Evolutionary conservation across 208 protist species (phyloP).

Genomic region (Hexamita inflata): DNA sequence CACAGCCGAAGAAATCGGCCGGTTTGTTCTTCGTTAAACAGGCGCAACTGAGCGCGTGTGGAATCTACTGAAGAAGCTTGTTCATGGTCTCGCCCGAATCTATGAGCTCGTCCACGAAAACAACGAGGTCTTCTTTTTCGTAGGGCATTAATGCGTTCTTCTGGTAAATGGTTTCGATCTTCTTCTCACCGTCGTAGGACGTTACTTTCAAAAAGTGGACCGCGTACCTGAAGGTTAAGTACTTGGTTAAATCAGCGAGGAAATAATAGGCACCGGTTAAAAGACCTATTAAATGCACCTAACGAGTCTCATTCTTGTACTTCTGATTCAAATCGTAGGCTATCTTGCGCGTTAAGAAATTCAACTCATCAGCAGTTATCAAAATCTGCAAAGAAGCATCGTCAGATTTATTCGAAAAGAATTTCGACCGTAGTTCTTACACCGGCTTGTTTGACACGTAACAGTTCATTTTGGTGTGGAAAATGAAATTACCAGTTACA

Average conservation of each 20-base stretch:
- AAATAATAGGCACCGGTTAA: neutral
- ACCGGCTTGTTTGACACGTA: neutral
- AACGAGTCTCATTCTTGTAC: neutral
- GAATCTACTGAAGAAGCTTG: neutral
- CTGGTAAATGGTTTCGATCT: neutral
- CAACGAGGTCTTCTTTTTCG: neutral
- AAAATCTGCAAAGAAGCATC: neutral
- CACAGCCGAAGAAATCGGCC: neutral
- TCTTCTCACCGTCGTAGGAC: neutral
- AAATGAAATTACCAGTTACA: neutral
- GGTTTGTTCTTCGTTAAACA: neutral
- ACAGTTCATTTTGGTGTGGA: neutral
- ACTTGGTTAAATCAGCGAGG: neutral
- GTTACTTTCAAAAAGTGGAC: neutral
- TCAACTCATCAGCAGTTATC: neutral
- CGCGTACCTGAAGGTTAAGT: neutral
- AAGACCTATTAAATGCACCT: neutral
- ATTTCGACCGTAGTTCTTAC: neutral
- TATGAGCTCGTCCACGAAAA: neutral
- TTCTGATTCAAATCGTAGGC: neutral
- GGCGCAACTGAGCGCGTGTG: neutral
- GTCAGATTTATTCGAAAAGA: neutral
- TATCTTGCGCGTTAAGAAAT: neutral
- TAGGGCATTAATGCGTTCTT: neutral
- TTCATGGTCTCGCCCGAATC: neutral